Evolutionary conservation across 2,329 filamentous ascomycete species (phyloP).

Genomic region (Fusarium guadeloupense): DNA sequence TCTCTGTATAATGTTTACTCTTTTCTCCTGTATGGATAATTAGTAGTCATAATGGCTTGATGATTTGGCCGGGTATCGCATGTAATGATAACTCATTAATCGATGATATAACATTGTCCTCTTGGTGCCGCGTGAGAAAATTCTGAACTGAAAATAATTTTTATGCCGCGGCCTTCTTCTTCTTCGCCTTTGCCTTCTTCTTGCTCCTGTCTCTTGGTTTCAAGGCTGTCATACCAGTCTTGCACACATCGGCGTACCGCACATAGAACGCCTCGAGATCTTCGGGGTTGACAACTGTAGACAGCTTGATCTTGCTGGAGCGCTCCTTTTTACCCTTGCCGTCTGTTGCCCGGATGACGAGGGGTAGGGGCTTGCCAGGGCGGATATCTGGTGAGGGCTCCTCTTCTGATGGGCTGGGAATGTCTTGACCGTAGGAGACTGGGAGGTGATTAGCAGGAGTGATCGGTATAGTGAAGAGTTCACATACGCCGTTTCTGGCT

Average conservation of each 20-base stretch:
- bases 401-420: conserved; percentile 54
- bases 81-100: conserved; percentile 34
- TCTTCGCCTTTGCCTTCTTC: conserved; percentile 81
- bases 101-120: conserved; percentile 10
- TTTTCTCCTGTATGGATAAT: conserved; percentile 3
- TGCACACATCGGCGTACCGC: conserved; percentile 90
- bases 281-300: conserved; percentile 81
- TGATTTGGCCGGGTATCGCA: conserved; percentile 7
- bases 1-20: background rate
- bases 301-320: conserved; percentile 74
- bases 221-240: conserved; percentile 84
- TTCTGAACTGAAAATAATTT: background rate
- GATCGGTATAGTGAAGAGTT: no score
- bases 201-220: conserved; percentile 95
- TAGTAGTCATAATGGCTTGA: conserved; percentile 10
- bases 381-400: conserved; percentile 69
- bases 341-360: conserved; percentile 87
- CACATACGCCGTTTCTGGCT: conserved; percentile 78
- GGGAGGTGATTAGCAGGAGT: conserved; percentile 11
- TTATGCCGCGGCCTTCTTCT: conserved; percentile 61
- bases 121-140: background rate
- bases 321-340: conserved; percentile 71
- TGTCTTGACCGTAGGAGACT: conserved; percentile 58
- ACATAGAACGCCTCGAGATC: conserved; percentile 83
- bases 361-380: conserved; percentile 68